Evolutionary conservation across 768 basidiomycete species (phyloP), one percentile per base, ranked within the genome.

Genomic region (Boletus fagicola): DNA sequence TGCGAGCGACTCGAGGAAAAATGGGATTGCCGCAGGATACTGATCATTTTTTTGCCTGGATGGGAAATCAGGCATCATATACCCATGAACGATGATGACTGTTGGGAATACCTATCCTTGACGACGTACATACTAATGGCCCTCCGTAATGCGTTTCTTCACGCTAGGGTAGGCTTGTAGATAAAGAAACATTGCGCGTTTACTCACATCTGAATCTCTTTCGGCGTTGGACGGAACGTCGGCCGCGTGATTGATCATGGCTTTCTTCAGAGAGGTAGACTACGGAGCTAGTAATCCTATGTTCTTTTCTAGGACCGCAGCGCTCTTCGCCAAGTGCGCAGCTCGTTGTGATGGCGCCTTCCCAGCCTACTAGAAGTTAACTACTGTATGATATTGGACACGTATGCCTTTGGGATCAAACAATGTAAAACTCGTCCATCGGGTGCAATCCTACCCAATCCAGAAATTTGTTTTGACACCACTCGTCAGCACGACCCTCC

Each of bases 1-100:
- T 59, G 88, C 91, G 10, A 92, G 90, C 68, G 94, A 97, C 72
- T 92, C 90, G 20, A 82, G 94, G 68, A 96, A 95, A 78, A 90
- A 93, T 61, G 94, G 94, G n/a, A 81, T 94, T 42, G 90, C 94
- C 5, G 85, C 90, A 47, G 94, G 90, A 4, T 95, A 94, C 73
- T 92, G 66, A 72, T 40, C 10, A 10, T 7, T 3, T n/a, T 33
- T 3, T 36, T 1, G 36, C 20, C 33, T 28, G 18, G 36, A 15
- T 18, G 10, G 24, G 9, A 30, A 18, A 11, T 15, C 26, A 11
- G 15, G 26, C 24, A 30, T 26, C 15, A 7, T 20, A 24, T n/a
- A 18, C 12, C 10, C 20, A 22, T 22, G 20, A 16, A 33, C 28
- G 28, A 28, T 15, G 26, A 35, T 16, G 11, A 24, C 10, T 24